phyloP scores from a whole-genome alignment of 2,329 filamentous ascomycete genomes.

The Bipolaris bicolor region DNA sequence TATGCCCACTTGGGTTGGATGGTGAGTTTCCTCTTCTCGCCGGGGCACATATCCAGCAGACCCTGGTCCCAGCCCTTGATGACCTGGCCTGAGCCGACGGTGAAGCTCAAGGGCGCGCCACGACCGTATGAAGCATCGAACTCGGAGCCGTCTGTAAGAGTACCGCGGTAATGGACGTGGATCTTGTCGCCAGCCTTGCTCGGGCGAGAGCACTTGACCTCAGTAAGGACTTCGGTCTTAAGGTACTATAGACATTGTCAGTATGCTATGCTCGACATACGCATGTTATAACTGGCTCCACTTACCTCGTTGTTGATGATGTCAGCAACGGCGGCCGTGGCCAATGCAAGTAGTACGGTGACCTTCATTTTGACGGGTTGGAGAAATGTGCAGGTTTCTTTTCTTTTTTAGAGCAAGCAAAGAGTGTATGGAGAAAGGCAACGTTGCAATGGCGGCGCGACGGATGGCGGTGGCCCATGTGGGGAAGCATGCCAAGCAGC shows the following conservation, averaged over 20 bases:
- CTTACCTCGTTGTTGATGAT: constrained; percentile 43
- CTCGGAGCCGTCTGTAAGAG: constrained; percentile 68
- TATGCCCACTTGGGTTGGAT: constrained; percentile 89
- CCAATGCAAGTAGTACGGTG: constrained; percentile 55
- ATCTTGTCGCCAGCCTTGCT: constrained; percentile 73
- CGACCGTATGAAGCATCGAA: constrained; percentile 72
- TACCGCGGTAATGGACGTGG: constrained; percentile 83
- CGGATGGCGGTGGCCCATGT: constrained; percentile 17
- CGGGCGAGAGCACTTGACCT: constrained; percentile 80
- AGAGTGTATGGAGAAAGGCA: constrained; percentile 6
- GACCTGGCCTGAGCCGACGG: constrained; percentile 80
- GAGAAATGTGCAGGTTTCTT: background rate
- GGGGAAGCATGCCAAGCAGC: constrained; percentile 28
- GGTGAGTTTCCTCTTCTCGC: constrained; percentile 89
- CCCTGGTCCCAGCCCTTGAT: constrained; percentile 98
- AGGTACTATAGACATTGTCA: constrained; percentile 59
- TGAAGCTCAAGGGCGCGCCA: constrained; percentile 77
- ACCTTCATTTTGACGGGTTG: constrained; percentile 50
- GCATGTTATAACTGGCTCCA: background rate
- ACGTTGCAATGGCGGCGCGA: constrained; percentile 16
- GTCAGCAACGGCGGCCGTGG: constrained; percentile 53
- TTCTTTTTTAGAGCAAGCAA: background rate
- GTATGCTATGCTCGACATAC: constrained; percentile 2
- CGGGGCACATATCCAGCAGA: constrained; percentile 92
- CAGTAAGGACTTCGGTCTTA: constrained; percentile 76